Conservation (phyloP, 805 yeast genomes). For the Metschnikowia colocasiae region DNA sequence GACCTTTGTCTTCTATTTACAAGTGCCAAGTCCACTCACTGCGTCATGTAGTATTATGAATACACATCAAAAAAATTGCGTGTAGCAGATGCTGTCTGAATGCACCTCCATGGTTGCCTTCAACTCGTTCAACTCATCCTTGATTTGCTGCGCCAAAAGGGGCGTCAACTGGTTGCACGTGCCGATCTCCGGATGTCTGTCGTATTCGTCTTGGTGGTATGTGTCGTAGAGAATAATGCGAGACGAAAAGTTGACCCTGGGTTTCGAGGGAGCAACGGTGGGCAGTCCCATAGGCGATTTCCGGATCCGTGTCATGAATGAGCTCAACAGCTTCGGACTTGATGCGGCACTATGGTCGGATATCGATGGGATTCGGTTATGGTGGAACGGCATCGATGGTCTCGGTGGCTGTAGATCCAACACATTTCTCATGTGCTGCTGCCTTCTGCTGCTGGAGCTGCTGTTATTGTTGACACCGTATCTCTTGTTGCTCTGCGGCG, state of each 20-base stretch:
- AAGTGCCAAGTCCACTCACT: neutral
- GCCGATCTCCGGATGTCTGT: conserved; percentile 87
- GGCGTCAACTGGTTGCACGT: conserved; percentile 93
- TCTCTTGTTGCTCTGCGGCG: neutral
- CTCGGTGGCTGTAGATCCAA: conserved; percentile 19
- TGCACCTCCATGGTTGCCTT: conserved; percentile 80
- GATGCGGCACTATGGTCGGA: conserved; percentile 25
- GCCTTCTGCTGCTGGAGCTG: conserved; percentile 11
- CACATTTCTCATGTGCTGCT: conserved; percentile 13
- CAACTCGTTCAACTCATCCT: conserved; percentile 76
- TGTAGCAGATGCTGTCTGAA: conserved; percentile 69
- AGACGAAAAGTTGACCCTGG: conserved; percentile 65
- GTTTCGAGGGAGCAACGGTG: conserved; percentile 5
- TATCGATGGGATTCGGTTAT: conserved; percentile 30
- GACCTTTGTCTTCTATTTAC: neutral
- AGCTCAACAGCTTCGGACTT: conserved; percentile 32
- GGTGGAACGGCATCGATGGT: conserved; percentile 23
- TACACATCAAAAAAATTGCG: conserved; percentile 65
- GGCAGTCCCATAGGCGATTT: conserved; percentile 19
- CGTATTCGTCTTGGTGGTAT: conserved; percentile 77
- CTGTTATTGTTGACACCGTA: conserved; percentile 5
- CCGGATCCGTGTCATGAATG: conserved; percentile 29
- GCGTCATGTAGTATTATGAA: neutral
- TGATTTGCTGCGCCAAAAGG: conserved; percentile 75
- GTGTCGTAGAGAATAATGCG: conserved; percentile 83